Evolutionary conservation across 371 early-diverging fungal genomes (phyloP), one percentile per base, ranked within the genome.

Genomic region (Lichtheimia ramosa): DNA sequence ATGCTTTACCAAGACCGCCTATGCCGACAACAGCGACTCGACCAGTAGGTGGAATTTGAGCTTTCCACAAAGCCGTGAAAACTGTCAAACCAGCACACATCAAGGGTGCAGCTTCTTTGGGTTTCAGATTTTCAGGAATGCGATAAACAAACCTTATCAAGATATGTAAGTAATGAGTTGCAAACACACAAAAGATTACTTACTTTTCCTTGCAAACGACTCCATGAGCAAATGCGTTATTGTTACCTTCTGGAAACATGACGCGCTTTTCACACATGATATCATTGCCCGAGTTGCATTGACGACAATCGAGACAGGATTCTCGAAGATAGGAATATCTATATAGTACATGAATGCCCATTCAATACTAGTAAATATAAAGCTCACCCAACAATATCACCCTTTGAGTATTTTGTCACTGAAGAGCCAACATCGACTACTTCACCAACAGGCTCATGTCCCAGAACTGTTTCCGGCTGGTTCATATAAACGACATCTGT

Each of bases 61-160:
- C 66, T 5, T 70, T 61, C 27, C 74, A 71, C 20, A 89, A 43
- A 0, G 88, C 84, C 3, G 65, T 75, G 54, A 81, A 90, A 0
- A 83, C 80, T 10, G 90, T 85, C 15, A 78, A 69, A 15, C 91
- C 90, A 6, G 89, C 89, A 69, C 91, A 89, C 68, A 89, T 72
- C 64, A 82, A 54, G 20, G 87, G 72, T 28, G 79, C 86, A 0
- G 86, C 89, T 53, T 73, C 64, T n/a, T 71, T 69, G 34, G 69
- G 65, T 14, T 70, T 62, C 27, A 89, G 65, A 3, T 56, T 61
- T 1, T 75, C 75, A 1, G 89, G 89, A 27, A 90, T 72, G 48
- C 65, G 70, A 58, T 79, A 82, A 2, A 70, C 77, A 50, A 74
- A 85, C 2, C 69, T 77, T 39, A 5, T 20, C 1, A 18, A 50